Base-by-base conservation (phyloP, 2,329 filamentous ascomycete genomes). In the Botryosphaeria agaves region DNA sequence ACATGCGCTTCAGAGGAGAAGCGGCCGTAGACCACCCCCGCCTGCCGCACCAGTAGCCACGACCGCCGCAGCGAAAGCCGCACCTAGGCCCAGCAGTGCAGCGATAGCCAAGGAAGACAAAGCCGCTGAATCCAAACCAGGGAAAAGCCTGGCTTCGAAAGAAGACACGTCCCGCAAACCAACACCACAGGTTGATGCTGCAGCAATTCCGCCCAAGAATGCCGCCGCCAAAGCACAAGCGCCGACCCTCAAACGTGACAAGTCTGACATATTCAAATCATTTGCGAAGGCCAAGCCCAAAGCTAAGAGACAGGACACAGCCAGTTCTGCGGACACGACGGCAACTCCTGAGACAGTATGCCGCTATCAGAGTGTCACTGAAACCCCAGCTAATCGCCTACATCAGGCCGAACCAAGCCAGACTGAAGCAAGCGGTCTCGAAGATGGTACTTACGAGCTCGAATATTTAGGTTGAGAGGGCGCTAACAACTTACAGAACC, bases 211-310 rank as follows among this genome's bases (percentile, higher is more conserved):
- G 12, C 28, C 50, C 25, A 43, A 48, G 44, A 35, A 58, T 44
- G 36, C 44, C 36, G 35, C 48, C 36, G 39, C 49, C 33, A 61
- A 48, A 36, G 39, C 49, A 30, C 63, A 61, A 38, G 34, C 48
- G 12, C 44, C 57, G 2, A 47, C 52, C 5, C 39, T 65, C 3
- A 82, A 80, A 44, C 69, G 68, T 33, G 66, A 69, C 31, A 62
- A 58, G 11, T 69, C 74, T 3, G 68, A 69, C 35, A 70, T 91
- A 16, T 83, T 89, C 62, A 75, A 76, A 36, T 78, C 81, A 0
- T 91, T 91, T 48, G 78, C 80, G 9, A 81, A 77, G 43, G 51
- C 62, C 2, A 75, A 73, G 41, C 73, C 4, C 81, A 57, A 35
- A 40, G 41, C 40, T 39, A 63, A 55, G 45, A 53, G 42, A 38